Percentiles rank a stretch among this genome's conserved stretches.
These are phyloP conservation scores for Russula lepida DNA, from an alignment of 768 basidiomycete species.

Conservation along the genomic window DNA sequence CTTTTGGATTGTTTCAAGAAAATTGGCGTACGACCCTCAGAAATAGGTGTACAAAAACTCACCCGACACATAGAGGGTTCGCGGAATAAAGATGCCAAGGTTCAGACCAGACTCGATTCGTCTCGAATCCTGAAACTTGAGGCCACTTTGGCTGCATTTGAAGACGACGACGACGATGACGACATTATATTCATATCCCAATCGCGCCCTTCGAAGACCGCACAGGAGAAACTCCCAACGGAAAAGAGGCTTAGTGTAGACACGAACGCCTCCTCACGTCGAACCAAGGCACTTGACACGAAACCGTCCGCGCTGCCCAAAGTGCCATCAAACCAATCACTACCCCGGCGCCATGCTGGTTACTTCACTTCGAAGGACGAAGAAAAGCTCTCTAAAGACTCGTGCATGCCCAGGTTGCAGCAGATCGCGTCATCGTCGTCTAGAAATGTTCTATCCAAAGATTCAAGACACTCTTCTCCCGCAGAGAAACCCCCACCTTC, in stretches of 20 bases:
- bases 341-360: conserved; percentile 15
- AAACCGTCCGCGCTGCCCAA: conserved; percentile 4
- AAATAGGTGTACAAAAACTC: conserved; percentile 54
- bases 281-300: background rate
- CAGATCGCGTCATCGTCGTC: conserved; percentile 34
- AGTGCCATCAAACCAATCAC: background rate
- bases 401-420: conserved; percentile 29
- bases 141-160: conserved; percentile 55
- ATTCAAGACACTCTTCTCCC: background rate
- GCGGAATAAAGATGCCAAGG: conserved; percentile 39
- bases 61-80: conserved; percentile 54
- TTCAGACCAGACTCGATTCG: conserved; percentile 47
- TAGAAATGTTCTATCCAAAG: conserved; percentile 13
- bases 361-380: conserved; percentile 28
- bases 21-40: conserved; percentile 45
- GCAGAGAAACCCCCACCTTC: conserved; percentile 6
- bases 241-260: background rate
- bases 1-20: conserved; percentile 71
- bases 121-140: conserved; percentile 58
- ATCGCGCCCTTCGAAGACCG: conserved; percentile 20
- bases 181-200: conserved; percentile 49
- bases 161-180: conserved; percentile 51
- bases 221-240: background rate
- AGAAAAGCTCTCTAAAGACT: conserved; percentile 31
- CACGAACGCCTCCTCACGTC: background rate